A percentile compares a stretch with the other conserved stretches of the same genome.
Conservation (phyloP, 164 flowering plant genomes). For the Chloranthus sessilifolius region DNA sequence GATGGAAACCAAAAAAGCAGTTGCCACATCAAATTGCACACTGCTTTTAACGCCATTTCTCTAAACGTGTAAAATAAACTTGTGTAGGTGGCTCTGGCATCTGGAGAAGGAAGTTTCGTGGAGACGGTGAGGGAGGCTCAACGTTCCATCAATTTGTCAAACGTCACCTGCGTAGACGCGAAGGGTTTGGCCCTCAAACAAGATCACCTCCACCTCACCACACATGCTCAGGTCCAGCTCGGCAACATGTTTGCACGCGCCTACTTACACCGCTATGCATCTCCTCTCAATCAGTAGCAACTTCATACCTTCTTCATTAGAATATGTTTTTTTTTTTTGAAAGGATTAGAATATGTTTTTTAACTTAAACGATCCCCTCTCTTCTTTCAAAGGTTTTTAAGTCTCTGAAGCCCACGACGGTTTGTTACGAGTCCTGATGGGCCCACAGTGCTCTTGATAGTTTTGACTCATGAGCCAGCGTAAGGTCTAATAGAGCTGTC, state of each 20-base stretch:
- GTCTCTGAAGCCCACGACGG: no score
- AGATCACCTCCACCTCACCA: slow-evolving; percentile 25
- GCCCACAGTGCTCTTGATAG: no score
- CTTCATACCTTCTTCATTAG: neutral
- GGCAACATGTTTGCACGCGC: slow-evolving; percentile 22
- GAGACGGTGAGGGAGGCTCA: slow-evolving; percentile 53
- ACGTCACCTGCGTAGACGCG: slow-evolving; percentile 48
- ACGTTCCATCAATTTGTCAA: slow-evolving; percentile 27
- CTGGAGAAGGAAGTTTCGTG: slow-evolving; percentile 38
- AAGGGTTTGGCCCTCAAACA: slow-evolving; percentile 37
- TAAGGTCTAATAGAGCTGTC: no score
- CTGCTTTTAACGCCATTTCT: no score
- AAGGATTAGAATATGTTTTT: neutral
- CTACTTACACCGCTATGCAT: slow-evolving; percentile 26
- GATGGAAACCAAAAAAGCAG: no score
- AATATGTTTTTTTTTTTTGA: neutral
- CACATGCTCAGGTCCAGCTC: slow-evolving; percentile 18
- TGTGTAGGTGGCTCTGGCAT: slow-evolving; percentile 58
- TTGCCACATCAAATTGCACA: no score
- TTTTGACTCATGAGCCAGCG: no score
- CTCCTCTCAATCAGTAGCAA: no score
- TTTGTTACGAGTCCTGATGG: no score
- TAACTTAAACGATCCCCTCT: neutral
- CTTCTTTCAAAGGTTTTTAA: no score
- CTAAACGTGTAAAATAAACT: no score